phyloP scores from a whole-genome alignment of 805 yeast species.

The Myxozyma neglecta region DNA sequence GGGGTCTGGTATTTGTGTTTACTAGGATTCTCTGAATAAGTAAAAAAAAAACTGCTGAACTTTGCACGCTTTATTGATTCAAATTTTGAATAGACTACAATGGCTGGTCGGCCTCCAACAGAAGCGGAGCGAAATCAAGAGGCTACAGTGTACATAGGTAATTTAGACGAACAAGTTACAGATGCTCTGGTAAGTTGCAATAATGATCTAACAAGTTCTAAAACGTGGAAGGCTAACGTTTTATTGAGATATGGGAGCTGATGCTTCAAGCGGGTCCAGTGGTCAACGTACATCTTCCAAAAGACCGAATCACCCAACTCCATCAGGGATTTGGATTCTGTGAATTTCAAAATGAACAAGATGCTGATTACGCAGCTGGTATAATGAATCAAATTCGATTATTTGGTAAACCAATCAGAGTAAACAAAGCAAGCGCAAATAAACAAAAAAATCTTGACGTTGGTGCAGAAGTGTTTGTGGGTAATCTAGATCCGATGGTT shows the following conservation, averaged over 20 bases:
- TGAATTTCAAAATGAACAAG: slow-evolving; percentile 59
- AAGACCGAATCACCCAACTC: slow-evolving; percentile 64
- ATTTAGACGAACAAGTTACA: slow-evolving; percentile 71
- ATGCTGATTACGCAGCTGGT: slow-evolving; percentile 67
- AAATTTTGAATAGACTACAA: not conserved
- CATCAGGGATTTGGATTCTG: slow-evolving; percentile 91
- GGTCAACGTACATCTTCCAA: slow-evolving; percentile 67
- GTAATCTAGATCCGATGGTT: slow-evolving; percentile 64
- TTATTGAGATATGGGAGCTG: slow-evolving; percentile 61
- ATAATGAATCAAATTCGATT: slow-evolving; percentile 61
- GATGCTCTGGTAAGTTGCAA: slow-evolving; percentile 49
- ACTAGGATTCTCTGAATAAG: not conserved
- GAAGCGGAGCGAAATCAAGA: slow-evolving; percentile 58
- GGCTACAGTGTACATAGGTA: slow-evolving; percentile 75
- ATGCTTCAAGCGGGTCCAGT: slow-evolving; percentile 85
- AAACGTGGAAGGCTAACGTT: not conserved
- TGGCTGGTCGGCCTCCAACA: slow-evolving; percentile 26
- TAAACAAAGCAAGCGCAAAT: slow-evolving; percentile 52
- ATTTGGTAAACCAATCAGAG: slow-evolving; percentile 59
- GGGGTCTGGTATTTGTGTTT: no score
- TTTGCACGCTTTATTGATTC: not conserved
- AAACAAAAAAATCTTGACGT: slow-evolving; percentile 42
- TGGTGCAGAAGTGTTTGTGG: slow-evolving; percentile 70
- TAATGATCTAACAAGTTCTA: not conserved
- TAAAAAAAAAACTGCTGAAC: not conserved